Percentiles rank a stretch among this genome's conserved stretches.
phyloP scores from a whole-genome alignment of 371 early-diverging fungal species.

The Capillidium heterosporum region DNA sequence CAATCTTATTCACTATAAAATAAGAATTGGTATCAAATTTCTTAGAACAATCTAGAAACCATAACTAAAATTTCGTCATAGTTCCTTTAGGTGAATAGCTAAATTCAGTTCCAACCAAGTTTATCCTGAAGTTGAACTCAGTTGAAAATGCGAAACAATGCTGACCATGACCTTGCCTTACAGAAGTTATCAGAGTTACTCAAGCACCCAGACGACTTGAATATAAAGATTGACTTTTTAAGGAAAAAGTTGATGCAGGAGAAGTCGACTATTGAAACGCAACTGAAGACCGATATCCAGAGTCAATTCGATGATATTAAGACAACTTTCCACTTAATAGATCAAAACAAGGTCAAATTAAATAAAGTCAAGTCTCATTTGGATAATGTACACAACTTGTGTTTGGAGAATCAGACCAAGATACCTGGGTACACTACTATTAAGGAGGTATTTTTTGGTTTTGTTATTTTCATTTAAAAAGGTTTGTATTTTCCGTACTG shows the following conservation, averaged over 20 bases:
- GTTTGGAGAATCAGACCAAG: conserved; percentile 45
- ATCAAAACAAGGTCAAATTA: conserved; percentile 42
- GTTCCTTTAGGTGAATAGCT: too few species aligned
- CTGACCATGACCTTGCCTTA: too few species aligned
- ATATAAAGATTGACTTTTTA: conserved; percentile 54
- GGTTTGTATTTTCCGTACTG: background rate
- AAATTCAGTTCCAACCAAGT: too few species aligned
- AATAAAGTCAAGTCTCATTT: conserved; percentile 47
- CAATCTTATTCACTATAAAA: too few species aligned
- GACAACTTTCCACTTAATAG: conserved; percentile 64
- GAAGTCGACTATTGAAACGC: conserved; percentile 85
- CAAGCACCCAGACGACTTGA: conserved; percentile 87
- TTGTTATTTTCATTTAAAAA: background rate
- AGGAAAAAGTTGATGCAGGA: conserved; percentile 70
- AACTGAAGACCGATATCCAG: conserved; percentile 83
- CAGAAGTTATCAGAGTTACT: conserved; percentile 29
- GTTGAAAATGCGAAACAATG: too few species aligned
- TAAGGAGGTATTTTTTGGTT: background rate
- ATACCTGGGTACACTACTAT: conserved; percentile 4
- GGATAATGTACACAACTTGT: conserved; percentile 59
- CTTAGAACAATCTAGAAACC: too few species aligned
- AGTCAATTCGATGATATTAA: conserved; percentile 80
- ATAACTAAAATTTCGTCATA: too few species aligned
- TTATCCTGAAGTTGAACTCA: too few species aligned
- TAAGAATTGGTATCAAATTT: too few species aligned